Conservation (phyloP, 1,284 basidiomycete species). For the Omphalotus olearius region DNA sequence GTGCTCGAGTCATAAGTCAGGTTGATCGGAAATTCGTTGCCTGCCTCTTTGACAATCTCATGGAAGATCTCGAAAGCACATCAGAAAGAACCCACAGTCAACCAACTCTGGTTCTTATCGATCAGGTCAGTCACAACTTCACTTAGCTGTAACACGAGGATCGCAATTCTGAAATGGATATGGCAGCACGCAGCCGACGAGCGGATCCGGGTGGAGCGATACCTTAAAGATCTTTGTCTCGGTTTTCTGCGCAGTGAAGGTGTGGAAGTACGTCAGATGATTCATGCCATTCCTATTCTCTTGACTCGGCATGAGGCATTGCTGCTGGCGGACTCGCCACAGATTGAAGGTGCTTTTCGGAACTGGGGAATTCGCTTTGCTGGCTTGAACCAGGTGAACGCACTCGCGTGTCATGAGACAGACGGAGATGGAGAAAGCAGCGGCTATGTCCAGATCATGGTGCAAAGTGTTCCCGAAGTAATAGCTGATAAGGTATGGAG, state of each 20-base stretch:
- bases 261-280: slow-evolving; percentile 38
- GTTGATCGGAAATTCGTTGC: slow-evolving; percentile 89
- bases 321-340: slow-evolving; percentile 37
- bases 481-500: slow-evolving; percentile 62
- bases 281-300: slow-evolving; percentile 53
- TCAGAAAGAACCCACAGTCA: slow-evolving; percentile 15
- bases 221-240: slow-evolving; percentile 65
- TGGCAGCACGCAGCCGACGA: slow-evolving; percentile 90
- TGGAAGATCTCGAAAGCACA: slow-evolving; percentile 12
- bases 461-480: slow-evolving; percentile 57
- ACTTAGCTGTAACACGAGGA: slow-evolving; percentile 8
- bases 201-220: slow-evolving; percentile 82
- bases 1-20: slow-evolving; percentile 68
- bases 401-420: slow-evolving; percentile 19
- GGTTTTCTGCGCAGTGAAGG: slow-evolving; percentile 48
- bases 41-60: slow-evolving; percentile 43
- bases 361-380: slow-evolving; percentile 74
- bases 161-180: slow-evolving; percentile 9
- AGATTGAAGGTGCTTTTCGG: slow-evolving; percentile 45
- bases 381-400: slow-evolving; percentile 26
- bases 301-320: slow-evolving; percentile 60
- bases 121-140: slow-evolving; percentile 37
- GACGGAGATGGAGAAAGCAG: slow-evolving; percentile 28
- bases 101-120: slow-evolving; percentile 70
- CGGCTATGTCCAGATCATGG: slow-evolving; percentile 55